A percentile compares a stretch with the other conserved stretches of the same genome.
Evolutionary conservation across 2,329 filamentous ascomycete species (phyloP).

Genomic region (Verruconis gallopava): DNA sequence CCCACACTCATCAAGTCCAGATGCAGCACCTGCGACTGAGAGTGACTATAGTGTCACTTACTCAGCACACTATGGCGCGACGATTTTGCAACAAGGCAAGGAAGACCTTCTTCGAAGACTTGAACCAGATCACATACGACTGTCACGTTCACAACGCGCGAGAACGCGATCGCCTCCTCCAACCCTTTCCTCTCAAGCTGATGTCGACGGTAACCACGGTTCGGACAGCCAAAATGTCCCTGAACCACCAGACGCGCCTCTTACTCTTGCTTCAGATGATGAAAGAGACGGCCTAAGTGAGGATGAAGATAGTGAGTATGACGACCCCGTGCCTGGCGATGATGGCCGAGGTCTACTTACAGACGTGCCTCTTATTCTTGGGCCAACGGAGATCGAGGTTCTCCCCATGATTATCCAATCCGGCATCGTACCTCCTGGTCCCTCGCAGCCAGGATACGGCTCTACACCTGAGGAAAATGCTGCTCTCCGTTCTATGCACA

Average conservation of each 20-base stretch:
- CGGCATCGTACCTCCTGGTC: slow-evolving; percentile 73
- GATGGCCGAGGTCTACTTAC: slow-evolving; percentile 75
- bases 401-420: slow-evolving; percentile 96
- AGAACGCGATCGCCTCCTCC: slow-evolving; percentile 3
- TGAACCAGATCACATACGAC: slow-evolving; percentile 27
- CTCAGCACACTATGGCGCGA: slow-evolving; percentile 33
- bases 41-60: slow-evolving; percentile 38
- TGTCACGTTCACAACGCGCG: slow-evolving; percentile 2
- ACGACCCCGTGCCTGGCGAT: slow-evolving; percentile 60
- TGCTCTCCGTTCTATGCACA: slow-evolving; percentile 62
- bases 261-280: slow-evolving; percentile 22
- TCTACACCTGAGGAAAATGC: slow-evolving; percentile 39
- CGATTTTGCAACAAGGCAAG: slow-evolving; percentile 37
- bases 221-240: background rate
- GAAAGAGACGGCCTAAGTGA: slow-evolving; percentile 39
- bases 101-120: slow-evolving; percentile 38
- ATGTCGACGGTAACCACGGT: background rate
- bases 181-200: background rate
- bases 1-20: slow-evolving; percentile 7
- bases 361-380: slow-evolving; percentile 86
- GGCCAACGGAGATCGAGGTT: slow-evolving; percentile 90
- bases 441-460: slow-evolving; percentile 44
- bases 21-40: slow-evolving; percentile 21
- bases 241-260: slow-evolving; percentile 9
- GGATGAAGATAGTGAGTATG: slow-evolving; percentile 59